phyloP scores from a whole-genome alignment of 495 filamentous ascomycete species.

The Staphylotrichum longicolle region DNA sequence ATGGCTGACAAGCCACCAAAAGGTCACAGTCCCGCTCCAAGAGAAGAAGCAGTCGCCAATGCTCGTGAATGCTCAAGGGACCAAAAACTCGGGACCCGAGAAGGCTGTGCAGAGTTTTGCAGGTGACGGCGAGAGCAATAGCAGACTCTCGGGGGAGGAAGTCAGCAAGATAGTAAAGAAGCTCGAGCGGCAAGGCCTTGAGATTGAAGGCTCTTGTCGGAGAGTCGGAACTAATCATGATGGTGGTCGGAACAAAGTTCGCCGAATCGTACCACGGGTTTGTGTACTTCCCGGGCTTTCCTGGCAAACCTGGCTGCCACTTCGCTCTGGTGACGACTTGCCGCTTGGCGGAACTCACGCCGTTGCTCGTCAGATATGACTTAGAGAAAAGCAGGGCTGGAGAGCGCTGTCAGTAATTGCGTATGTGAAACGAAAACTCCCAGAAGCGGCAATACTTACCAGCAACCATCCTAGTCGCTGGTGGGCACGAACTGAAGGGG shows the following conservation, averaged over 20 bases:
- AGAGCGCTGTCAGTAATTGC: no score
- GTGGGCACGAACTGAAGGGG: not conserved
- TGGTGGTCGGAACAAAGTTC: not conserved
- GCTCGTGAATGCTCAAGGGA: not conserved
- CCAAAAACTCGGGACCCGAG: not conserved
- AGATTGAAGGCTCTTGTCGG: not conserved
- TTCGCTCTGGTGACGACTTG: not conserved
- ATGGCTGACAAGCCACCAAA: conserved; percentile 3
- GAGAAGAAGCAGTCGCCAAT: not conserved
- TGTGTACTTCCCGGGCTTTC: not conserved
- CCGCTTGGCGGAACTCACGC: not conserved
- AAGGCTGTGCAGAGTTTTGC: not conserved
- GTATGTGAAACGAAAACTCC: no score
- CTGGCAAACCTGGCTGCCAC: not conserved
- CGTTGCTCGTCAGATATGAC: no score
- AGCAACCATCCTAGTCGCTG: no score
- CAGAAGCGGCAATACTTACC: no score
- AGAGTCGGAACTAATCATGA: not conserved
- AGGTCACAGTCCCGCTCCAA: not conserved
- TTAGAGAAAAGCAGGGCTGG: no score
- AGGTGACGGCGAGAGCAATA: not conserved
- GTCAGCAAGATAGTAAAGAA: not conserved
- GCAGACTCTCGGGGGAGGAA: not conserved
- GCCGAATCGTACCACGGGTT: not conserved
- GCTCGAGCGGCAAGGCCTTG: not conserved